Conservation (phyloP, 2,329 filamentous ascomycete genomes). For the Microdochium bolleyi region DNA sequence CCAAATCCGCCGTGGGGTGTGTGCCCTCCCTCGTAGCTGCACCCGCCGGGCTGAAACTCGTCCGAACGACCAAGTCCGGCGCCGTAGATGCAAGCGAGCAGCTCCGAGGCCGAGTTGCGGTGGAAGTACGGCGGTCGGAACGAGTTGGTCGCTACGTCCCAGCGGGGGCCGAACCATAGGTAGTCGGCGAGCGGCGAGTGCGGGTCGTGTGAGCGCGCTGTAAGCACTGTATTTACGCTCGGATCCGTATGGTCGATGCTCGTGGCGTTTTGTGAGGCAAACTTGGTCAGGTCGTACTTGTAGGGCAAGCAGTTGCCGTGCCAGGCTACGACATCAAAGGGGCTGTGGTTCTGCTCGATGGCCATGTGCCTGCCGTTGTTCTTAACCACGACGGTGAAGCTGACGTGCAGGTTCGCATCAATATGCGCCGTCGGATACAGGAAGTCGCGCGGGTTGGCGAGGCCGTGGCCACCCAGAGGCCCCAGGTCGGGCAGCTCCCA, state of each 20-base stretch:
- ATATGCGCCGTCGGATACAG: constrained; percentile 44
- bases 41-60: not conserved
- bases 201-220: constrained; percentile 38
- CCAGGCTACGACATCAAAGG: constrained; percentile 56
- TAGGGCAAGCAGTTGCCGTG: constrained; percentile 49
- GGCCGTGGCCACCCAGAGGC: constrained; percentile 43
- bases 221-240: constrained; percentile 48
- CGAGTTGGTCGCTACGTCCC: constrained; percentile 46
- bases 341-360: constrained; percentile 47
- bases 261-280: constrained; percentile 45
- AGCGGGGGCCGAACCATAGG: constrained; percentile 50
- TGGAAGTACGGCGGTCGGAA: constrained; percentile 52
- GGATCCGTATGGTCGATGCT: constrained; percentile 52
- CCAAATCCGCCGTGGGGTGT: not conserved
- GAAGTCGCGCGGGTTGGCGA: constrained; percentile 48
- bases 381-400: constrained; percentile 39
- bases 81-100: constrained; percentile 29
- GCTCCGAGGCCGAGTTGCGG: constrained; percentile 37
- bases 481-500: constrained; percentile 44
- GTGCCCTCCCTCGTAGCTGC: constrained; percentile 1
- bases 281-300: constrained; percentile 36
- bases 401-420: constrained; percentile 15
- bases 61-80: not conserved
- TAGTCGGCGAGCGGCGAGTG: constrained; percentile 48
- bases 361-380: constrained; percentile 48